A percentile compares a stretch with the other conserved stretches of the same genome.
Evolutionary conservation across 2,329 filamentous ascomycete genomes (phyloP).

Genomic region (Fusarium euwallaceae): DNA sequence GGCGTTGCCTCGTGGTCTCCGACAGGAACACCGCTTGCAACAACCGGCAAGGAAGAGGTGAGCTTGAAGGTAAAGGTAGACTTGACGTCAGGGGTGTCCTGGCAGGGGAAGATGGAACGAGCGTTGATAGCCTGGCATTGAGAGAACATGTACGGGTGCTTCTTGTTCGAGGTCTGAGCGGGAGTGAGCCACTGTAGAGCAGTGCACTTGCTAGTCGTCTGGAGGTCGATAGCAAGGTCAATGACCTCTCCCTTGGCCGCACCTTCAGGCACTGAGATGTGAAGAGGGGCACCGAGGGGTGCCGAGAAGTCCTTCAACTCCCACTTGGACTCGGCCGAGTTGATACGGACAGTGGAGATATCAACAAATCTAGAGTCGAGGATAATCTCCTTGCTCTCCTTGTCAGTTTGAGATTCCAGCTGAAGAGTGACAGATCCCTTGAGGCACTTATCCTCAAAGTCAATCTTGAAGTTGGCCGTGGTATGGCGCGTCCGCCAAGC

Average conservation of each 20-base stretch:
- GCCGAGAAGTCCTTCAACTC: constrained; percentile 76
- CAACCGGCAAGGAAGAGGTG: constrained; percentile 86
- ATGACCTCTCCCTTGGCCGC: constrained; percentile 66
- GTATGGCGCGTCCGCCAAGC: constrained; percentile 89
- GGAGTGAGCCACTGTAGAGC: constrained; percentile 96
- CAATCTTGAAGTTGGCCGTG: constrained; percentile 82
- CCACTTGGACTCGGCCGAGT: constrained; percentile 75
- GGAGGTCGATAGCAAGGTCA: constrained; percentile 74
- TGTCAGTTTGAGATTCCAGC: constrained; percentile 82
- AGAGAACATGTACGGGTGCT: constrained; percentile 97
- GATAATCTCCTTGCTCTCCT: constrained; percentile 80
- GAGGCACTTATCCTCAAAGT: constrained; percentile 84
- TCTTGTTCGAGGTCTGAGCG: constrained; percentile 94
- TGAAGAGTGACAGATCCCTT: constrained; percentile 82
- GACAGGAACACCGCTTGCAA: constrained; percentile 83
- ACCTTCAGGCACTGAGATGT: constrained; percentile 70
- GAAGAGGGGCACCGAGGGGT: constrained; percentile 81
- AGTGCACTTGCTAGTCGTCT: constrained; percentile 90
- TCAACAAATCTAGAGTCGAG: constrained; percentile 90
- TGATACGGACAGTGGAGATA: constrained; percentile 78
- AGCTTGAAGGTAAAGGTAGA: constrained; percentile 94
- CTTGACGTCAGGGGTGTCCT: constrained; percentile 98
- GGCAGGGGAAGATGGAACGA: constrained; percentile 93
- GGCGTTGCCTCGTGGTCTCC: constrained; percentile 59
- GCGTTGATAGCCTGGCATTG: constrained; percentile 98